phyloP scores from a whole-genome alignment of 129 eudicot species.

The Tagetes patula region DNA sequence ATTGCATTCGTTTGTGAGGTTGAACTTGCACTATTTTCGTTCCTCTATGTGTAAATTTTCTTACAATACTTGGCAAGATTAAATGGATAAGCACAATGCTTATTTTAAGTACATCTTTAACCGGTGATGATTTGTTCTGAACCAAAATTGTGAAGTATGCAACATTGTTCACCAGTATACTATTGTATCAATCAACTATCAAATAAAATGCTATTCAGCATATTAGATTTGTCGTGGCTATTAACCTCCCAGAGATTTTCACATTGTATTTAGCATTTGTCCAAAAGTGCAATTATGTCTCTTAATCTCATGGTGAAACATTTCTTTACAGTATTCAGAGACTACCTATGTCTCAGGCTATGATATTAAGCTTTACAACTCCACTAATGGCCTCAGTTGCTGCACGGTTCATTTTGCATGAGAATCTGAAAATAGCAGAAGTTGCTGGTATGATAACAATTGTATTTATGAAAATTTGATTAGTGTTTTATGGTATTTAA shows the following conservation, averaged over 20 bases:
- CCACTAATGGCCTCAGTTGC: constrained; percentile 70
- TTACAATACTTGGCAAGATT: neutral
- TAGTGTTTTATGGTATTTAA: neutral
- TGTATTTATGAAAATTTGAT: constrained; percentile 2
- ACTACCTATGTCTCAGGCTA: constrained; percentile 55
- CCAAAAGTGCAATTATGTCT: constrained; percentile 6
- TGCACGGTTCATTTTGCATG: constrained; percentile 57
- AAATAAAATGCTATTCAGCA: neutral
- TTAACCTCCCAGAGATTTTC: neutral
- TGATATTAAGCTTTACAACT: constrained; percentile 62
- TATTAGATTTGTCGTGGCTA: neutral
- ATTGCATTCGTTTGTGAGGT: neutral
- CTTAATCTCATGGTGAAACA: constrained; percentile 13
- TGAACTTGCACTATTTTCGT: neutral
- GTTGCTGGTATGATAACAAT: constrained; percentile 51
- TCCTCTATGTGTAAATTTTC: neutral
- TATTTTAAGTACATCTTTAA: constrained; percentile 7
- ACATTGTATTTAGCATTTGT: constrained; percentile 5
- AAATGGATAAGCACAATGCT: neutral
- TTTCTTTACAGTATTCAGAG: constrained; percentile 51
- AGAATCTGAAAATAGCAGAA: constrained; percentile 58
- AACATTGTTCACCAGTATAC: neutral
- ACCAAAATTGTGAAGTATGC: neutral
- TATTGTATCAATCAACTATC: neutral
- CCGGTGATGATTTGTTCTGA: constrained; percentile 11